Conservation (phyloP, 164 flowering plant genomes). For the Sextonia rubra region DNA sequence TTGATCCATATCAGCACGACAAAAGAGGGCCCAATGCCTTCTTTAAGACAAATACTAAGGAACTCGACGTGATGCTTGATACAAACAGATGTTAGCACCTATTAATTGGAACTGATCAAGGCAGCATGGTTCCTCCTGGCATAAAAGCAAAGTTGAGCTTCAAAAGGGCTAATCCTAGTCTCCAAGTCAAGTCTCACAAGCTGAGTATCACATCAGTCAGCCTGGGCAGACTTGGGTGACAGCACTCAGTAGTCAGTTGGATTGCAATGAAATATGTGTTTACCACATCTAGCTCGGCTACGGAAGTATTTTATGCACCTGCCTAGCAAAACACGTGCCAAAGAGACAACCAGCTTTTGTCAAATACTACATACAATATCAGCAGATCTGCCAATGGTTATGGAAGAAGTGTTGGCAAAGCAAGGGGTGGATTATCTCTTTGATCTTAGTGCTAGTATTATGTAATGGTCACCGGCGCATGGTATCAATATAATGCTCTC, state of each 20-base stretch:
- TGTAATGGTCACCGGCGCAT: too few relatives aligned
- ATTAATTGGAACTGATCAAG: constrained; percentile 62
- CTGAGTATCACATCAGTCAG: constrained; percentile 86
- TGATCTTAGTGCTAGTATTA: too few relatives aligned
- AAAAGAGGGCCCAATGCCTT: constrained; percentile 84
- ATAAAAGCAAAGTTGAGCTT: constrained; percentile 58
- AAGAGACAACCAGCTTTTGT: constrained; percentile 90
- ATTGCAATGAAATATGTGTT: constrained; percentile 58
- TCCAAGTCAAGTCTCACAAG: constrained; percentile 91
- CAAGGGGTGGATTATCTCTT: too few relatives aligned
- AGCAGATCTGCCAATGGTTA: too few relatives aligned
- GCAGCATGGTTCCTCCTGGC: constrained; percentile 87
- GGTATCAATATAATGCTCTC: too few relatives aligned
- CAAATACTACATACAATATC: constrained; percentile 62
- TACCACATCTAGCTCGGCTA: constrained; percentile 84
- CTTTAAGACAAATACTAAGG: constrained; percentile 54
- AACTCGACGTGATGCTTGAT: constrained; percentile 96
- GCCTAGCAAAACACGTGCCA: constrained; percentile 95
- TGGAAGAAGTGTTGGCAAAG: too few relatives aligned
- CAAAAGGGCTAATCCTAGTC: constrained; percentile 78
- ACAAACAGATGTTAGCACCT: constrained; percentile 79
- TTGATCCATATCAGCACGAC: constrained; percentile 98
- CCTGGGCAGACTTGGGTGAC: constrained; percentile 92
- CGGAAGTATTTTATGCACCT: constrained; percentile 69
- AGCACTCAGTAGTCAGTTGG: constrained; percentile 58